Base-by-base conservation (phyloP, 495 filamentous ascomycete species). In the Glutinoglossum americanum region DNA sequence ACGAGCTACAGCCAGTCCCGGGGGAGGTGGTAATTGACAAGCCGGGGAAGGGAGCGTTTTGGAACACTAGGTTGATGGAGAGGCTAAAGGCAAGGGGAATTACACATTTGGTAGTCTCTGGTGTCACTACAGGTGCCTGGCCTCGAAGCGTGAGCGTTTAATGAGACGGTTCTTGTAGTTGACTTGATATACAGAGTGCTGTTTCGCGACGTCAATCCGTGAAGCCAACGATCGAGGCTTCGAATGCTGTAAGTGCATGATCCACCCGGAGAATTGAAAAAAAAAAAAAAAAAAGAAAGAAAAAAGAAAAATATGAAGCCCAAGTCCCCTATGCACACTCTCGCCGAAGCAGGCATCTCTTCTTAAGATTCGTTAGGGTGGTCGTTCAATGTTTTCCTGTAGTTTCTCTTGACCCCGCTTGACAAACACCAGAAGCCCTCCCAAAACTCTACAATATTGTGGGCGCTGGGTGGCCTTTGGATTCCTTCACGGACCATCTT, bases 21-120 rank as follows among this genome's bases (percentile, higher is more conserved):
- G 62, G 64, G 23, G 65, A 67, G 30, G 61, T 67, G 28, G 62
- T 67, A 9, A 67, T 67, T 35, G 65, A 67, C 56, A 67, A 67
- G 58, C 65, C 65, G 26, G 65, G 65, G 8, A 67, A 67, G 39
- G 65, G 65, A 7, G 56, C 65, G 1, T 67, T 67, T 59, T 67
- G 65, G 65, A 66, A 66, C 47, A 67, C 65, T 9, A 58, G 53
- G 19, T 64, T 67, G 21, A 44, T 67, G 53, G 62, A 67, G 48
- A 66, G 63, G 58, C 56, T 67, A 7, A 63, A 67, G 51, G 64
- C 65, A 49, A 60, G 62, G 56, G 65, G 56, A 3, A 66, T 67
- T 25, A 67, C 65, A 7, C 65, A 67, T 59, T 39, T 67, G 25
- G 61, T 67, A 35, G 64, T 67, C 0, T 59, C 64, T 44, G 65